phyloP scores from a whole-genome alignment of 1,284 basidiomycete species.

The Moesziomyces globuligerus region DNA sequence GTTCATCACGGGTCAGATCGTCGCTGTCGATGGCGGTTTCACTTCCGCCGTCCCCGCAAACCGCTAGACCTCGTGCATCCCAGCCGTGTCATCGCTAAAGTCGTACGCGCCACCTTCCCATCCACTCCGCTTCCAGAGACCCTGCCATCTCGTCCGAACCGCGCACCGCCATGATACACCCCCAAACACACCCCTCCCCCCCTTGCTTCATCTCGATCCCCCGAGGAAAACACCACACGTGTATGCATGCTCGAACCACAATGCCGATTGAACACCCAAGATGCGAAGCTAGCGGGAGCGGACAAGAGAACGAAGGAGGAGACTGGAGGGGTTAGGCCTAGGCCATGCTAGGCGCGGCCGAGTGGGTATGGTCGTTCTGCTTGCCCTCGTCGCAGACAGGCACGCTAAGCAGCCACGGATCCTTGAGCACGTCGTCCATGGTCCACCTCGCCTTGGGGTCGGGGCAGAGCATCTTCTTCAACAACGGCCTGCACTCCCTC shows the following conservation, averaged over 20 bases:
- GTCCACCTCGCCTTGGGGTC: conserved; percentile 82
- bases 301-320: neutral
- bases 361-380: conserved; percentile 49
- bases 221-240: too few relatives aligned
- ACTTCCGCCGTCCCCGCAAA: conserved; percentile 36
- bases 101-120: too few relatives aligned
- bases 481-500: conserved; percentile 81
- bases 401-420: conserved; percentile 77
- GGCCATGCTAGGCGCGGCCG: conserved; percentile 11
- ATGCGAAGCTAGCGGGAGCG: too few relatives aligned
- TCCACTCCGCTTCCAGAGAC: too few relatives aligned
- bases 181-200: too few relatives aligned
- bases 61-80: conserved; percentile 14
- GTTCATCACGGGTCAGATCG: conserved; percentile 53
- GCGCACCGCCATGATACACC: too few relatives aligned
- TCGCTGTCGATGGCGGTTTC: conserved; percentile 59
- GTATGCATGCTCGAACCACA: too few relatives aligned
- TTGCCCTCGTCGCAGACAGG: conserved; percentile 36
- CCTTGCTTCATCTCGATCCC: too few relatives aligned
- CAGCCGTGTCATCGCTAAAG: too few relatives aligned
- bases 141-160: too few relatives aligned
- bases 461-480: conserved; percentile 95
- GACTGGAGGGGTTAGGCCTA: neutral
- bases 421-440: conserved; percentile 85
- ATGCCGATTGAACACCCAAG: too few relatives aligned